These are phyloP conservation scores for Tilletia caries DNA, from an alignment of 1,284 basidiomycete species.

Conservation along the genomic window DNA sequence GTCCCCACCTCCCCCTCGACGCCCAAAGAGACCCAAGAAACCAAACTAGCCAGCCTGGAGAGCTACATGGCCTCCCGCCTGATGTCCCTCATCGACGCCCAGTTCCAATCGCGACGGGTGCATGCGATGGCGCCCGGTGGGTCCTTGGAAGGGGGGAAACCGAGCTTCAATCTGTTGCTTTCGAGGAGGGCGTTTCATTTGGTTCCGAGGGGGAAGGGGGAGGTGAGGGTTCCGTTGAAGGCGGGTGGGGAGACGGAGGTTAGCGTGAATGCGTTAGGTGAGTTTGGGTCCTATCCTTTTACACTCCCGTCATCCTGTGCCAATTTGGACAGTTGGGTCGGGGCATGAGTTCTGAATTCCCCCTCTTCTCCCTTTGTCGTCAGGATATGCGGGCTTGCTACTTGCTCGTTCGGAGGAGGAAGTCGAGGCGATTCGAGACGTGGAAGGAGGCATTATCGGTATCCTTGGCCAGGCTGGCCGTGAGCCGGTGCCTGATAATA, in stretches of 20 bases:
- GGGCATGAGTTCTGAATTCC: neutral
- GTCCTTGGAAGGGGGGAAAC: conserved; percentile 9
- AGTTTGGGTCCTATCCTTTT: neutral
- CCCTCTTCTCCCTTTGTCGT: neutral
- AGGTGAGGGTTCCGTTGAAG: conserved; percentile 21
- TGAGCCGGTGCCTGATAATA: conserved; percentile 13
- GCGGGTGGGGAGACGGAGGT: conserved; percentile 11
- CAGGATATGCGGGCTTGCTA: conserved; percentile 5
- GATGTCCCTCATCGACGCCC: conserved; percentile 38
- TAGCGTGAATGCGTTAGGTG: conserved; percentile 22
- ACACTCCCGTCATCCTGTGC: neutral
- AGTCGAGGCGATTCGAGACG: conserved; percentile 8
- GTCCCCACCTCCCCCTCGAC: neutral
- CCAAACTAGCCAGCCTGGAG: conserved; percentile 24
- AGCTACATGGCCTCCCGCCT: conserved; percentile 41
- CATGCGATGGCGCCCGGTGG: neutral
- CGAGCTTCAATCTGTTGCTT: conserved; percentile 47
- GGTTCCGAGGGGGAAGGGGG: conserved; percentile 40
- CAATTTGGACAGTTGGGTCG: too few species aligned
- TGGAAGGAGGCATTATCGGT: conserved; percentile 3
- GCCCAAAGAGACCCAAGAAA: neutral
- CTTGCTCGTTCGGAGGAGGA: conserved; percentile 13
- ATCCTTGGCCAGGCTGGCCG: conserved; percentile 14
- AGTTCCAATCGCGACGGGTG: conserved; percentile 38
- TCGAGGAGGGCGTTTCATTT: conserved; percentile 47